Percentiles rank a stretch among this genome's conserved stretches.
phyloP scores from a whole-genome alignment of 805 yeast genomes.

The Saccharomyces eubayanus region DNA sequence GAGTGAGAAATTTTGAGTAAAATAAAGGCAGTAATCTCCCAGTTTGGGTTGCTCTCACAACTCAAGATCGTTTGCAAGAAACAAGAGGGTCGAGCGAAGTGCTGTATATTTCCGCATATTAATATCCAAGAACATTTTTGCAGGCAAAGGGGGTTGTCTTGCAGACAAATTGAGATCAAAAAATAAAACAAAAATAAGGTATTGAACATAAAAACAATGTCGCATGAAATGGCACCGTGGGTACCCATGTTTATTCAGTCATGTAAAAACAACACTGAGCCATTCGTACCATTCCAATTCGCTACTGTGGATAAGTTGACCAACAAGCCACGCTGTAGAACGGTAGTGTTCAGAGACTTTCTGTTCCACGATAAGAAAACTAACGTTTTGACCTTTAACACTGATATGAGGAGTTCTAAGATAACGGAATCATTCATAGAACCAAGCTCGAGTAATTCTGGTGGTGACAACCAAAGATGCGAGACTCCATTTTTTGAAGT shows the following conservation, averaged over 20 bases:
- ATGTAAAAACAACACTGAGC: slow-evolving; percentile 39
- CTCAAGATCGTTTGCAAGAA: neutral
- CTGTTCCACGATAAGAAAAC: slow-evolving; percentile 60
- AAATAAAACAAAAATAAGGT: neutral
- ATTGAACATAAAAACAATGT: slow-evolving; percentile 6
- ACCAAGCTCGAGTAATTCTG: neutral
- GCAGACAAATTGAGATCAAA: neutral
- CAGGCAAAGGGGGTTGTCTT: neutral
- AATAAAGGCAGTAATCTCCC: slow-evolving; percentile 3
- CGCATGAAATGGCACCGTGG: slow-evolving; percentile 64
- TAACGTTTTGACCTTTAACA: slow-evolving; percentile 58
- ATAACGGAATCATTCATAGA: slow-evolving; percentile 37
- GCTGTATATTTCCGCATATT: neutral
- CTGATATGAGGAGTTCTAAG: slow-evolving; percentile 66
- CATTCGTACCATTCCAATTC: slow-evolving; percentile 56
- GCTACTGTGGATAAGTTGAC: slow-evolving; percentile 54
- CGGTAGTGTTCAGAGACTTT: slow-evolving; percentile 68
- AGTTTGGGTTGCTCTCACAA: slow-evolving; percentile 1
- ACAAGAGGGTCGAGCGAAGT: neutral
- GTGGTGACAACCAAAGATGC: neutral
- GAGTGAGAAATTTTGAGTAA: slow-evolving; percentile 2
- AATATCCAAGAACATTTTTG: neutral
- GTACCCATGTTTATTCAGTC: slow-evolving; percentile 55
- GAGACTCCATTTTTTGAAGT: slow-evolving; percentile 58
- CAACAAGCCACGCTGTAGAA: slow-evolving; percentile 52